These are phyloP conservation scores for Erodium moschatum DNA, from an alignment of 441 rosid species.

Conservation along the genomic window DNA sequence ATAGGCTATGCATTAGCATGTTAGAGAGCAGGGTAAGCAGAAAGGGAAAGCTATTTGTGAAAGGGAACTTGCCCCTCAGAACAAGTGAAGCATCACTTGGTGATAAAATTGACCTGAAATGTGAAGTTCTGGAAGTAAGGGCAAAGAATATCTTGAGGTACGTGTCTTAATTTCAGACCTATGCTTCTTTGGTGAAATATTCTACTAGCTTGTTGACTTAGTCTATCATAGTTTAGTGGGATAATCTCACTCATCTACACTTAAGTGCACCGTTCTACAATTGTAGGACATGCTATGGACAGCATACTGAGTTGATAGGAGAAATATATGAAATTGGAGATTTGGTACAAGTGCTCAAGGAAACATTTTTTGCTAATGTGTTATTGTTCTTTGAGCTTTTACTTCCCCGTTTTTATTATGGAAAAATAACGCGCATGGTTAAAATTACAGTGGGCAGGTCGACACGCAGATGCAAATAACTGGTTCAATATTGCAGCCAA, in stretches of 20 bases:
- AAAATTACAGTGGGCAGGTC: constrained; percentile 85
- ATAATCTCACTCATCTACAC: too few relatives aligned
- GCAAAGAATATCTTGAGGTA: constrained; percentile 91
- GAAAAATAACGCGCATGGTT: constrained; percentile 23
- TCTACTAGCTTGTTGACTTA: constrained; percentile 9
- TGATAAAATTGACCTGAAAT: constrained; percentile 88
- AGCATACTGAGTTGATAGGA: background rate
- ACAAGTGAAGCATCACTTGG: constrained; percentile 63
- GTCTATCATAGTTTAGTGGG: background rate
- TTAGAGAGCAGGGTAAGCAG: constrained; percentile 91
- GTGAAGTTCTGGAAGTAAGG: constrained; percentile 89
- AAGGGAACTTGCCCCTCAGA: constrained; percentile 85
- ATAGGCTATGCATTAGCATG: constrained; percentile 69
- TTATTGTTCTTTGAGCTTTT: background rate
- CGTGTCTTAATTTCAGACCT: constrained; percentile 15
- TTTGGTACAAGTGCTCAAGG: background rate
- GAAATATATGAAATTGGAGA: background rate
- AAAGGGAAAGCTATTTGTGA: constrained; percentile 77
- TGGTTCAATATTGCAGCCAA: constrained; percentile 96
- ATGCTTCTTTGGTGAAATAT: constrained; percentile 4
- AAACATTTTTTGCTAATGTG: background rate
- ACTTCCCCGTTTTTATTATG: constrained; percentile 8
- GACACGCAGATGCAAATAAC: constrained; percentile 84
- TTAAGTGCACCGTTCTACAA: too few relatives aligned
- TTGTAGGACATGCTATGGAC: too few relatives aligned